Evolutionary conservation across 257 asterid species (phyloP).

Genomic region (Verbascum thapsus): DNA sequence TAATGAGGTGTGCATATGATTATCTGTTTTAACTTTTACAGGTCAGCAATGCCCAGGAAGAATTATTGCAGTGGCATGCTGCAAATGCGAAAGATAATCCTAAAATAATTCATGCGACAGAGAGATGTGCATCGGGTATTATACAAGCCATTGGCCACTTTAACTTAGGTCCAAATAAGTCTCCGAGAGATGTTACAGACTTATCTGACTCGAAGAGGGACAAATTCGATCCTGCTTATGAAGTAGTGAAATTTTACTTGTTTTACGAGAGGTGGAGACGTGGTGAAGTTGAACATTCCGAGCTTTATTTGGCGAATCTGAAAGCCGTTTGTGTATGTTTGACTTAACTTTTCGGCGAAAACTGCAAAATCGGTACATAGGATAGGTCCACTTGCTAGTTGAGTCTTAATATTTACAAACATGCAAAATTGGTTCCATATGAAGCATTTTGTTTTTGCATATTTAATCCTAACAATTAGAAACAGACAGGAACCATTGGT

Average conservation of each 20-base stretch:
- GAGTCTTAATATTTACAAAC: too few species aligned
- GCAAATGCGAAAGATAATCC: slow-evolving; percentile 84
- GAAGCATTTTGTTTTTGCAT: too few species aligned
- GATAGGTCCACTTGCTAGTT: too few species aligned
- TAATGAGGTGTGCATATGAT: too few species aligned
- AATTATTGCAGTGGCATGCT: slow-evolving; percentile 92
- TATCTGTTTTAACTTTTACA: slow-evolving; percentile 29
- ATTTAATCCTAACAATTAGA: too few species aligned
- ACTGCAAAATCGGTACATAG: too few species aligned
- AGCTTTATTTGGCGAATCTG: slow-evolving; percentile 61
- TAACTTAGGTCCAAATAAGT: slow-evolving; percentile 76
- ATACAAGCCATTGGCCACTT: slow-evolving; percentile 94
- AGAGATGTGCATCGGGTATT: slow-evolving; percentile 97
- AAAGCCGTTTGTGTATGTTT: slow-evolving; percentile 77
- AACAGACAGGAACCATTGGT: too few species aligned
- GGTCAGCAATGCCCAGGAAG: slow-evolving; percentile 98
- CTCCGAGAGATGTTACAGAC: slow-evolving; percentile 77
- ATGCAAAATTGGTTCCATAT: too few species aligned
- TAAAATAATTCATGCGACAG: slow-evolving; percentile 82
- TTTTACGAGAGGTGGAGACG: slow-evolving; percentile 92
- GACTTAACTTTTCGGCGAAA: slow-evolving; percentile 22
- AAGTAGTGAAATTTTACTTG: slow-evolving; percentile 78
- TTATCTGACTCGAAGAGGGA: slow-evolving; percentile 64
- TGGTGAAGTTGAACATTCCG: slow-evolving; percentile 80
- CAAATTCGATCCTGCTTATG: slow-evolving; percentile 75